Base-by-base conservation (phyloP, 2,329 filamentous ascomycete species). In the Atkinsonella texensis region DNA sequence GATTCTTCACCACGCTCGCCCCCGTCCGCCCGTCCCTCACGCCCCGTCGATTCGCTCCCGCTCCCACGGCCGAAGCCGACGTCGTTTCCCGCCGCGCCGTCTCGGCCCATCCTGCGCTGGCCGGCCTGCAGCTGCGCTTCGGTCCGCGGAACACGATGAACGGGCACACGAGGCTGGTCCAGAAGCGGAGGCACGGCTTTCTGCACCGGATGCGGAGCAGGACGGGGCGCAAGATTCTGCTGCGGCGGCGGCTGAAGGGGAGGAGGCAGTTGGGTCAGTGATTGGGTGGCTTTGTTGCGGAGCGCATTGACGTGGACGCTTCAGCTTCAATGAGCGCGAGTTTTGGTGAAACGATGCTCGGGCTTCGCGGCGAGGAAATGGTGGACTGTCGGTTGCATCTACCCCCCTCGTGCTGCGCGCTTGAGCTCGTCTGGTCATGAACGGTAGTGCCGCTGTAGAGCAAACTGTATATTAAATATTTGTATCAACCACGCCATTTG, bases 181-280 rank as follows among this genome's bases (percentile, higher is more conserved):
- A 80, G 65, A 82, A 81, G 71, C 71, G 79, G 23, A 71, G 78
- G 57, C 74, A 76, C 56, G 80, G 79, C 1, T 83, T 80, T 58
- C 63, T 83, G 46, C 71, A 68, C 57, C 68, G 79, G 39, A 63
- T 73, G 57, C 67, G 71, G 57, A 73, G 72, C 45, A 72, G 70
- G 60, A 74, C 70, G 10, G 79, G 79, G 3, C 68, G 72, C 52
- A 77, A 74, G 66, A 77, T 73, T 54, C 60, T 83, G 49, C 64
- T 68, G 61, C 66, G 78, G 59, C 70, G 80, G 64, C 70, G 61
- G 65, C 57, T 69, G 13, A 81, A 81, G 73, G 74, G 76, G 50
- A 66, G 79, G 56, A 68, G 65, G 59, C 64, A 69, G 58, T 53
- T 79, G 55, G 63, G 59, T 17, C 61, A 62, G 57, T 65, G 55